Evolutionary conservation across 169 alveolate genomes (phyloP), one percentile per base, ranked within the genome.

Genomic region (Besnoitia besnoiti): DNA sequence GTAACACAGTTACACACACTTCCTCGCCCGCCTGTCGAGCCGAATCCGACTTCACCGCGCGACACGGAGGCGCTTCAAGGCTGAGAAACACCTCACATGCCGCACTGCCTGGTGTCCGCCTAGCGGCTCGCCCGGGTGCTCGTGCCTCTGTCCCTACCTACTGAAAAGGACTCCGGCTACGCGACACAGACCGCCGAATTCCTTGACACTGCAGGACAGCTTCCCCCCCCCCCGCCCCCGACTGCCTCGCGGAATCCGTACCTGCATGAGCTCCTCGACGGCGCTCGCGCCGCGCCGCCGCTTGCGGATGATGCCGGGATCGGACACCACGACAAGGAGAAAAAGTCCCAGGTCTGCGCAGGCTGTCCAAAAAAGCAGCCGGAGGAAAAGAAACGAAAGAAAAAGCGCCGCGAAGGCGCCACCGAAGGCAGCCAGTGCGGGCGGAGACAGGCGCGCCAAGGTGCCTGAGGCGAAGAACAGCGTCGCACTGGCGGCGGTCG

Each of bases 261-360:
- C 80, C 80, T 67, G 44, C 80, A 67, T 67, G 46, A 67, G 42
- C 24, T 67, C 80, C 80, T 67, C 80, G 39, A 67, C 80, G 40
- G 80, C 80, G 80, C 80, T 67, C 0, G n/a, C 10, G 12, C 80
- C 80, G 24, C 80, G 39, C 24, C 44, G 40, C n/a, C 80, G 80
- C 47, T 35, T 30, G 80, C 42, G 80, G 42, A 30, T 19, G 0
- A 5, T 35, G 2, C 80, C 80, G 2, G 80, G 46, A 35, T 67
- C 80, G 39, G 46, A 33, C 30, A 30, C 24, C 1, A 35, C 39
- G 24, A 67, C 39, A 7, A 67, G 80, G 24, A 67, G 80, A 16
- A 30, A 67, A 24, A 67, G 46, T 7, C 24, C 39, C 44, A 67
- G 42, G 42, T 67, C 67, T 5, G 30, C 67, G 24, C 67, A 55